A percentile compares a stretch with the other conserved stretches of the same genome.
Evolutionary conservation across 106 monocot genomes (phyloP).

Genomic region (Hemerocallis citrina): DNA sequence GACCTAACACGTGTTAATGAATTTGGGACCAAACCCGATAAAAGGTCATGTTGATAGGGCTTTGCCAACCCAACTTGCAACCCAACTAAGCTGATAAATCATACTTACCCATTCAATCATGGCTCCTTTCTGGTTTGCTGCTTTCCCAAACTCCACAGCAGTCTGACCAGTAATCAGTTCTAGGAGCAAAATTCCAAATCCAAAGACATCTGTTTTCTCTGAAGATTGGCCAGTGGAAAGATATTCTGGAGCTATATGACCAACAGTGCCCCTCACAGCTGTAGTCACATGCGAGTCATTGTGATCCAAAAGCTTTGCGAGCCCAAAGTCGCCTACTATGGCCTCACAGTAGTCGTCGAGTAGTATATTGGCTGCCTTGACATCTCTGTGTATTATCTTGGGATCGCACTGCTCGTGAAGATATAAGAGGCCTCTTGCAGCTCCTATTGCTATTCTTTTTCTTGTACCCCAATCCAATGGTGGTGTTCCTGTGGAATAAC

Average conservation of each 20-base stretch:
- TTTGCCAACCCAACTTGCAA: too few relatives aligned
- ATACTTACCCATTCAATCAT: conserved; percentile 24
- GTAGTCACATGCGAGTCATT: conserved; percentile 23
- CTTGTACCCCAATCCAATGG: conserved; percentile 17
- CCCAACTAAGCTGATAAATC: too few relatives aligned
- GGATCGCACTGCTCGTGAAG: conserved; percentile 28
- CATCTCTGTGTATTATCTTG: conserved; percentile 26
- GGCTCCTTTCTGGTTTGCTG: conserved; percentile 26
- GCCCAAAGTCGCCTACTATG: conserved; percentile 24
- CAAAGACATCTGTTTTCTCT: conserved; percentile 26
- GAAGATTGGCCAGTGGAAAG: conserved; percentile 26
- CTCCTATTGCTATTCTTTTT: conserved; percentile 24
- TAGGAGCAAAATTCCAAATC: conserved; percentile 22
- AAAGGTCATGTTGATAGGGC: too few relatives aligned
- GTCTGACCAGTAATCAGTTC: conserved; percentile 21
- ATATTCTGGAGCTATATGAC: conserved; percentile 28
- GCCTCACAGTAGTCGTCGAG: conserved; percentile 25
- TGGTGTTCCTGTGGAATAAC: conserved; percentile 16
- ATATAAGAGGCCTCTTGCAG: conserved; percentile 21
- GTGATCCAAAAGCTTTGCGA: conserved; percentile 27
- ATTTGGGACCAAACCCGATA: too few relatives aligned
- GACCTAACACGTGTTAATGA: too few relatives aligned
- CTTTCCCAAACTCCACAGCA: conserved; percentile 24
- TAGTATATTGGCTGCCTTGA: conserved; percentile 23
- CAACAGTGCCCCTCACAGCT: conserved; percentile 21